Percentiles rank a stretch among this genome's conserved stretches.
Evolutionary conservation across 176 grass and related monocot genomes (phyloP).

Genomic region (Oryza rufipogon): DNA sequence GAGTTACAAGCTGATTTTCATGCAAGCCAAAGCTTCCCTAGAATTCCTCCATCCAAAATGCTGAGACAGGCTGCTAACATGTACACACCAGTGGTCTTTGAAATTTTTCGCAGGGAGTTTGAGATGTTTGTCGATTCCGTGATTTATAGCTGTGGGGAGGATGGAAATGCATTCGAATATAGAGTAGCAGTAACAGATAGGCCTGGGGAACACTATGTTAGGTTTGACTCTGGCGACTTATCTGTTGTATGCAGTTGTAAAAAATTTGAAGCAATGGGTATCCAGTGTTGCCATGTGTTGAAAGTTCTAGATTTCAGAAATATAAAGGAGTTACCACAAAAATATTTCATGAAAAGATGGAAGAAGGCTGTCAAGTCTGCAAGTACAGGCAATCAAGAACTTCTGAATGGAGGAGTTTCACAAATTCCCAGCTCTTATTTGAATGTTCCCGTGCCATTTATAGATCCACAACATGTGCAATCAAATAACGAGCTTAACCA

Average conservation of each 20-base stretch:
- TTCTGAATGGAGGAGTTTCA: conserved; percentile 42
- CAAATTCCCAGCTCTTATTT: conserved; percentile 46
- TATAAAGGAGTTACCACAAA: conserved; percentile 81
- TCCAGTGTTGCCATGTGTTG: conserved; percentile 87
- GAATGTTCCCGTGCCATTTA: conserved; percentile 45
- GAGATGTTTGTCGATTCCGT: conserved; percentile 95
- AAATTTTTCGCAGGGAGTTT: conserved; percentile 83
- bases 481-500: conserved; percentile 50
- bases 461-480: conserved; percentile 49
- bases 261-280: conserved; percentile 81
- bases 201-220: conserved; percentile 71
- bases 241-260: conserved; percentile 83
- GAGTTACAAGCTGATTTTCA: conserved; percentile 94
- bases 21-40: conserved; percentile 90
- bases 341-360: conserved; percentile 82
- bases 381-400: conserved; percentile 44
- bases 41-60: conserved; percentile 90
- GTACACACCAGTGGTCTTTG: conserved; percentile 85
- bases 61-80: conserved; percentile 77
- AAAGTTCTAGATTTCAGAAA: conserved; percentile 98
- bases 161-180: conserved; percentile 52
- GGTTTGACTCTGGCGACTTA: conserved; percentile 67
- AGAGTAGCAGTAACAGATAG: conserved; percentile 82
- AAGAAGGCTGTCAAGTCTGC: conserved; percentile 71
- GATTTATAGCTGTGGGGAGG: conserved; percentile 76